Conservation (phyloP, 2,329 filamentous ascomycete species). For the Nemania serpens region DNA sequence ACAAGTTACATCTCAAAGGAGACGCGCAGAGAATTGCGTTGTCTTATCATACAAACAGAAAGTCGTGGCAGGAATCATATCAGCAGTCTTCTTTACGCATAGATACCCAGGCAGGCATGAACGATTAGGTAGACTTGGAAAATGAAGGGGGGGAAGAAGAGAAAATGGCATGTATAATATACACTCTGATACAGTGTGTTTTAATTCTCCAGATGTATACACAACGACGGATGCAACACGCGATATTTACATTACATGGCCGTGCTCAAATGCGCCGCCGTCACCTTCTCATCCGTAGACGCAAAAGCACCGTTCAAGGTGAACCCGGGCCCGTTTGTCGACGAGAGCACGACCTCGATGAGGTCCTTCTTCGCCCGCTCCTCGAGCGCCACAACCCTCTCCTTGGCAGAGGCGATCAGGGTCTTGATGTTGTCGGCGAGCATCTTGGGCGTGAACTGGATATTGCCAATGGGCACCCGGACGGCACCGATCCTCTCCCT, state of each 20-base stretch:
- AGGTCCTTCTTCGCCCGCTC: slow-evolving; percentile 73
- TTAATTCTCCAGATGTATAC: slow-evolving; percentile 28
- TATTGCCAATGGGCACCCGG: slow-evolving; percentile 85
- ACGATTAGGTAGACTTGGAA: background rate
- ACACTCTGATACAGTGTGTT: slow-evolving; percentile 30
- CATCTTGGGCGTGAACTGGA: slow-evolving; percentile 86
- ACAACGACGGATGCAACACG: background rate
- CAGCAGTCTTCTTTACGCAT: background rate
- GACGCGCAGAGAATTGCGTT: too few species aligned
- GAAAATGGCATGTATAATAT: background rate
- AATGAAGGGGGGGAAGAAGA: background rate
- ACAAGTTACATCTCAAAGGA: background rate
- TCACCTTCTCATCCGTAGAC: slow-evolving; percentile 61
- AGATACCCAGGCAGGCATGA: slow-evolving; percentile 14
- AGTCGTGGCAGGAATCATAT: background rate
- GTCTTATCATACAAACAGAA: too few species aligned
- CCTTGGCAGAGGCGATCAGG: slow-evolving; percentile 77
- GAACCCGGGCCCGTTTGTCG: slow-evolving; percentile 85
- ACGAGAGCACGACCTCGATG: slow-evolving; percentile 78
- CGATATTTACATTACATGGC: slow-evolving; percentile 61
- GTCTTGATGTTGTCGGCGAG: slow-evolving; percentile 82
- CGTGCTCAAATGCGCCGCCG: slow-evolving; percentile 56
- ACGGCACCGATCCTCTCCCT: slow-evolving; percentile 84
- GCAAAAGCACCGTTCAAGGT: slow-evolving; percentile 81
- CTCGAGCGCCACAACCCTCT: slow-evolving; percentile 70